These are phyloP conservation scores for Penicillium psychrosexuale DNA, from an alignment of 2,329 filamentous ascomycete genomes.

Conservation along the genomic window DNA sequence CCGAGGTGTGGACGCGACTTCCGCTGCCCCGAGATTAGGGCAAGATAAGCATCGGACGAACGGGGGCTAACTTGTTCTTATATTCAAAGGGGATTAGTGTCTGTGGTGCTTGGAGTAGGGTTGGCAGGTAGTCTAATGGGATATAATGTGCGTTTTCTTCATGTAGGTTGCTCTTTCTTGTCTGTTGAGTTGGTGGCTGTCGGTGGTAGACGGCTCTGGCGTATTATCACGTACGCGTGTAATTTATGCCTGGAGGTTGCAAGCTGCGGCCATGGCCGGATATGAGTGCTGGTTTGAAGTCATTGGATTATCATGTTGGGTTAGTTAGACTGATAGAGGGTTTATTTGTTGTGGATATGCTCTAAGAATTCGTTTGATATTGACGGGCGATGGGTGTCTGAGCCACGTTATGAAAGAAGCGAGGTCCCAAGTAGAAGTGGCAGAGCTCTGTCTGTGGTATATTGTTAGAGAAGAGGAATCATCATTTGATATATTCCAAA, in stretches of 20 bases:
- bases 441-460: neutral
- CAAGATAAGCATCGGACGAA: slow-evolving; percentile 15
- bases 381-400: neutral
- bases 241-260: neutral
- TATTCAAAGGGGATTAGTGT: neutral
- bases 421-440: too few species aligned
- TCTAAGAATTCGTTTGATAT: neutral
- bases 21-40: slow-evolving; percentile 18
- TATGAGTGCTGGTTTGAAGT: too few species aligned
- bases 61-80: slow-evolving; percentile 3
- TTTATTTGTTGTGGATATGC: too few species aligned
- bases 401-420: neutral
- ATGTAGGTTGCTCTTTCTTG: neutral
- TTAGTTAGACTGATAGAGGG: too few species aligned
- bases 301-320: neutral
- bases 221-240: neutral
- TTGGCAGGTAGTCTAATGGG: neutral
- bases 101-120: neutral
- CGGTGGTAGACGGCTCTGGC: neutral
- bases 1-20: slow-evolving; percentile 12
- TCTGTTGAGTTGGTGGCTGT: neutral
- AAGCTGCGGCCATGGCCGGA: neutral
- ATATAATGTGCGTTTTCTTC: neutral
- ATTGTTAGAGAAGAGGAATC: neutral
- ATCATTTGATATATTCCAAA: neutral